These are phyloP conservation scores for Laburnicola sp. DNA, from an alignment of 2,329 filamentous ascomycete species.

Conservation along the genomic window DNA sequence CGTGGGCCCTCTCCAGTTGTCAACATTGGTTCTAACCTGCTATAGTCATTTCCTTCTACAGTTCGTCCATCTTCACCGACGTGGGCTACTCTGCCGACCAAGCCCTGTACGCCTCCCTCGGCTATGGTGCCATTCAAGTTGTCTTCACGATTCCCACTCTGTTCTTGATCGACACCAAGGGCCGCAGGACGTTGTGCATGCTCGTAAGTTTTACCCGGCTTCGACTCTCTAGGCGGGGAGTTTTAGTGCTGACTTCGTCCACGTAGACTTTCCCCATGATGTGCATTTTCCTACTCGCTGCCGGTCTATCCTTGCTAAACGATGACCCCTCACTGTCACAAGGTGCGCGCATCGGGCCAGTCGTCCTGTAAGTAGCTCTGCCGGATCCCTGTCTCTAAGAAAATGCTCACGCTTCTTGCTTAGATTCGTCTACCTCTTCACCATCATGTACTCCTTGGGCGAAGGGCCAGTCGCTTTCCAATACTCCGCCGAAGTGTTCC, in stretches of 20 bases:
- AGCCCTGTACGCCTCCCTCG: slow-evolving; percentile 43
- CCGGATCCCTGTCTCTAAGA: neutral
- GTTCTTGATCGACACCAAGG: slow-evolving; percentile 46
- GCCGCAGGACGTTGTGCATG: slow-evolving; percentile 38
- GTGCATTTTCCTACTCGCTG: slow-evolving; percentile 43
- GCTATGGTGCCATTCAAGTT: slow-evolving; percentile 43
- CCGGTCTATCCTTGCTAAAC: slow-evolving; percentile 42
- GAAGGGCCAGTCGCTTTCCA: slow-evolving; percentile 57
- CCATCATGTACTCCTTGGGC: slow-evolving; percentile 42
- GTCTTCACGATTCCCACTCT: slow-evolving; percentile 43
- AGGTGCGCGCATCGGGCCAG: slow-evolving; percentile 37
- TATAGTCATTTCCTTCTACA: slow-evolving; percentile 77
- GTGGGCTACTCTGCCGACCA: slow-evolving; percentile 33
- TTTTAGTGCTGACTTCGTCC: neutral
- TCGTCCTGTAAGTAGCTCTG: slow-evolving; percentile 31
- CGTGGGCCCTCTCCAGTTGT: slow-evolving; percentile 64
- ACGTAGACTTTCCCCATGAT: slow-evolving; percentile 41
- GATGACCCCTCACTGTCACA: slow-evolving; percentile 11
- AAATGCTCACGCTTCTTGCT: slow-evolving; percentile 9
- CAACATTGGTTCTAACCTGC: slow-evolving; percentile 65
- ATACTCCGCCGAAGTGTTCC: slow-evolving; percentile 45
- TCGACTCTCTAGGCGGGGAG: neutral
- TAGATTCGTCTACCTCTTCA: slow-evolving; percentile 41
- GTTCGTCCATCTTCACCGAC: slow-evolving; percentile 70
- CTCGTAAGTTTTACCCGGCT: slow-evolving; percentile 16